These are phyloP conservation scores for Dioscorea dumetorum DNA, from an alignment of 106 monocot genomes.

Conservation along the genomic window DNA sequence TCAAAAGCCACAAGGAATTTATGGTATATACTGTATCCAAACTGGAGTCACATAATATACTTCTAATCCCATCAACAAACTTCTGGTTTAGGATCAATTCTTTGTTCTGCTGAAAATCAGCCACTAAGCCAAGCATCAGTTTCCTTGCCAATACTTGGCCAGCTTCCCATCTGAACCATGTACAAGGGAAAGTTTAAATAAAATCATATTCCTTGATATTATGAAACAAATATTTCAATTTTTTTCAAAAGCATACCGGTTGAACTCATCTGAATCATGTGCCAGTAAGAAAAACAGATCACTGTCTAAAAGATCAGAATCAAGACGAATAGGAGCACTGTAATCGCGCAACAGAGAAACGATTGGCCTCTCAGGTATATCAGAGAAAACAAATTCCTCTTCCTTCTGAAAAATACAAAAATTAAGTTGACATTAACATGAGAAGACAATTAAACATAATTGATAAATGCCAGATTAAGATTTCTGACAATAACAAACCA, in stretches of 20 bases:
- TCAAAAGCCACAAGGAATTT: neutral
- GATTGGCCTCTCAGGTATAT: conserved; percentile 72
- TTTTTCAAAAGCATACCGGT: conserved; percentile 41
- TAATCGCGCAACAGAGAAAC: conserved; percentile 86
- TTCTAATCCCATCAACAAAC: conserved; percentile 75
- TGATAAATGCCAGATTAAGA: too few species aligned
- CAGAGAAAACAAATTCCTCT: conserved; percentile 82
- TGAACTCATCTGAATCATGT: conserved; percentile 96
- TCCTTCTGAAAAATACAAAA: conserved; percentile 59
- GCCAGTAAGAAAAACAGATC: conserved; percentile 91
- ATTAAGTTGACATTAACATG: neutral
- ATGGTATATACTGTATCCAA: conserved; percentile 74
- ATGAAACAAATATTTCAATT: neutral
- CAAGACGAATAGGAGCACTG: conserved; percentile 90
- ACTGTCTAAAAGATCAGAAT: conserved; percentile 82
- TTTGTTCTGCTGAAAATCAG: conserved; percentile 75
- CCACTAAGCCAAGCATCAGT: conserved; percentile 81
- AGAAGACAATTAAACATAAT: too few species aligned
- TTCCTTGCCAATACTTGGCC: conserved; percentile 89
- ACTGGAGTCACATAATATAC: conserved; percentile 58
- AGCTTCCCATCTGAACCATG: conserved; percentile 80
- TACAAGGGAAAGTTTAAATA: neutral
- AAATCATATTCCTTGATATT: neutral
- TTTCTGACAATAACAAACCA: too few species aligned
- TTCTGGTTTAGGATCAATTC: conserved; percentile 58